phyloP scores from a whole-genome alignment of 2,329 filamentous ascomycete species.

The Fusarium globosum region DNA sequence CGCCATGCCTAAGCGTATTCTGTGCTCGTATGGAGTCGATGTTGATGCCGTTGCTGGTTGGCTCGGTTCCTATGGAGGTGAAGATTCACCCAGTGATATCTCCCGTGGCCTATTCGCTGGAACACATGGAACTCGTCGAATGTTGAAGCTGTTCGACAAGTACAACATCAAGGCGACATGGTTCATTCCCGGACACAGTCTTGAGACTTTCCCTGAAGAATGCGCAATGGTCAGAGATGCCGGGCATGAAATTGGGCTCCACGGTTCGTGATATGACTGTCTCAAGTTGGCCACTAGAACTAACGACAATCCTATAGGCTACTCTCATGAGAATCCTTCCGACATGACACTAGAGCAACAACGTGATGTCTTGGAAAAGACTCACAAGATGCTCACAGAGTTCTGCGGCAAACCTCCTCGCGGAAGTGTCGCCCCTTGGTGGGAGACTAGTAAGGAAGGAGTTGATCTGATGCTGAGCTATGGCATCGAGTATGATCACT shows the following conservation, averaged over 20 bases:
- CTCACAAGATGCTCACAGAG: constrained; percentile 75
- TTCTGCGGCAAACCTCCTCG: constrained; percentile 76
- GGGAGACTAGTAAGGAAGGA: constrained; percentile 77
- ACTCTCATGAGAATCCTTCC: constrained; percentile 78
- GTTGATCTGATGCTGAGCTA: constrained; percentile 73
- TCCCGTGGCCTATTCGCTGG: constrained; percentile 69
- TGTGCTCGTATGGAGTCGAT: constrained; percentile 70
- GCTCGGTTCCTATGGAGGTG: constrained; percentile 79
- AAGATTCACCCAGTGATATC: constrained; percentile 70
- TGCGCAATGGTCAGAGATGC: constrained; percentile 58
- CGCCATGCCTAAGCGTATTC: constrained; percentile 7
- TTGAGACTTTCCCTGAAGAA: constrained; percentile 62
- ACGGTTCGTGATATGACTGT: constrained; percentile 52
- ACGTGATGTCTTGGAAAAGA: constrained; percentile 78
- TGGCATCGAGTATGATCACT: constrained; percentile 77
- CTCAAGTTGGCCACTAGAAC: fast-evolving
- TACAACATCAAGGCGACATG: constrained; percentile 75
- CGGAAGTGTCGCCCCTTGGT: constrained; percentile 79
- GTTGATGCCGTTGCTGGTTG: constrained; percentile 82
- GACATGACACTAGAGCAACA: constrained; percentile 82
- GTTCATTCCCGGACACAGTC: constrained; percentile 62
- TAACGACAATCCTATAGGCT: constrained; percentile 51
- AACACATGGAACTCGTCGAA: constrained; percentile 70
- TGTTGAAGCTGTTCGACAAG: constrained; percentile 78
- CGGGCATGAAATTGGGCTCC: constrained; percentile 65